A percentile compares a stretch with the other conserved stretches of the same genome.
These are phyloP conservation scores for Sporothrix mexicana DNA, from an alignment of 2,329 filamentous ascomycete species.

Conservation along the genomic window DNA sequence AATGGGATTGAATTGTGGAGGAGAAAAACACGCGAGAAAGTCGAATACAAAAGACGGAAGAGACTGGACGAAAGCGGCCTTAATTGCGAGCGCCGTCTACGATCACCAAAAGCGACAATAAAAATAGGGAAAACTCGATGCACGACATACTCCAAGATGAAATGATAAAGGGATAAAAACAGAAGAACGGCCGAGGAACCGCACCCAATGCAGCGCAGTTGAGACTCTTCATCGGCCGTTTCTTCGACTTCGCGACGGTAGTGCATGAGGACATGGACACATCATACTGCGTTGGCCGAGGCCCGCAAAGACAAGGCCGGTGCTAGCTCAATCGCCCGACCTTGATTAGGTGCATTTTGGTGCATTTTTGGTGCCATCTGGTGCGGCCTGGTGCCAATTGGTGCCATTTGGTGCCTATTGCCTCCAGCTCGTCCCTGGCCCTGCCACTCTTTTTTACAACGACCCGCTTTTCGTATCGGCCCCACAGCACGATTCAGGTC, in stretches of 20 bases:
- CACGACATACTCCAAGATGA: background rate
- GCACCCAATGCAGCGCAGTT: background rate
- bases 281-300: background rate
- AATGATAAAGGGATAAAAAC: too few relatives aligned
- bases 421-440: slow-evolving; percentile 12
- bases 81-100: background rate
- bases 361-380: too few relatives aligned
- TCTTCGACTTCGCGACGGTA: background rate
- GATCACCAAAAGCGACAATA: background rate
- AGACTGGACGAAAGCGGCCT: slow-evolving; percentile 11
- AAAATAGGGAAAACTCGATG: background rate
- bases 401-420: background rate
- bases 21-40: background rate
- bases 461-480: slow-evolving; percentile 15
- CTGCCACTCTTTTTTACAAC: background rate
- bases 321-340: slow-evolving; percentile 16
- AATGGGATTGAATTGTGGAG: background rate
- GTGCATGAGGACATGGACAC: background rate
- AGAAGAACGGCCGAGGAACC: background rate
- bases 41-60: background rate
- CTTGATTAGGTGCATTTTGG: background rate
- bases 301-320: slow-evolving; percentile 14
- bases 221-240: slow-evolving; percentile 14
- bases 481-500: background rate
- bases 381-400: too few relatives aligned